phyloP scores from a whole-genome alignment of 805 yeast genomes.

The Starmerella floricola region DNA sequence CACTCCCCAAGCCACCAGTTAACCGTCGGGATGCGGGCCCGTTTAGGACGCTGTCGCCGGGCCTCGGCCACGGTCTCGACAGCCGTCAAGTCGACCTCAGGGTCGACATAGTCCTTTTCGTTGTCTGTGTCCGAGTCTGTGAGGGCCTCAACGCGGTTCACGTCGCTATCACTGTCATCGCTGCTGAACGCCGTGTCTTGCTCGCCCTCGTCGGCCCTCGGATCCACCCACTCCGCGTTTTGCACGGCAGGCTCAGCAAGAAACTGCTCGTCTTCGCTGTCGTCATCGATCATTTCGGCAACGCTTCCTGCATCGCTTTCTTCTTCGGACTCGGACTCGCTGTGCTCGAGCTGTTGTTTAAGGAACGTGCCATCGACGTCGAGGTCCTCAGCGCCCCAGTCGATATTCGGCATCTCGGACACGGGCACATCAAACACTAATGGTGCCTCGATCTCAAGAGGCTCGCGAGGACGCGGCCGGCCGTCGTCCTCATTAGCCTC shows the following conservation, averaged over 20 bases:
- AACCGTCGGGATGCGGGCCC: slow-evolving; percentile 19
- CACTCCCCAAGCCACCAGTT: slow-evolving; percentile 20
- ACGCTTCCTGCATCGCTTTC: slow-evolving; percentile 19
- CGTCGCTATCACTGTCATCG: slow-evolving; percentile 10
- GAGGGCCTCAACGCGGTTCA: slow-evolving; percentile 4
- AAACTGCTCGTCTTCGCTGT: neutral
- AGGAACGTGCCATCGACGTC: slow-evolving; percentile 7
- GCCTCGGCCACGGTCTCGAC: slow-evolving; percentile 1
- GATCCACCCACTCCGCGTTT: too few species aligned
- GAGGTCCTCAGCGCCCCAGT: slow-evolving; percentile 7
- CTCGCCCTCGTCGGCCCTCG: neutral
- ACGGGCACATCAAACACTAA: slow-evolving; percentile 11
- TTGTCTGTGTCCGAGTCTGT: slow-evolving; percentile 4
- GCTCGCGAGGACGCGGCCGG: slow-evolving; percentile 14
- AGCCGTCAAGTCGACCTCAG: slow-evolving; percentile 4
- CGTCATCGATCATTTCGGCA: slow-evolving; percentile 17
- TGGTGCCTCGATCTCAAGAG: slow-evolving; percentile 11
- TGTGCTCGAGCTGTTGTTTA: slow-evolving; percentile 14
- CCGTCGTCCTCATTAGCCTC: neutral
- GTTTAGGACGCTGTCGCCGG: slow-evolving; percentile 9
- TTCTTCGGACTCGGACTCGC: slow-evolving; percentile 14
- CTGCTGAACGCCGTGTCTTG: neutral
- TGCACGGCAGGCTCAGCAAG: too few species aligned
- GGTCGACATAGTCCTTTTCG: slow-evolving; percentile 7
- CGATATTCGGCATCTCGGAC: slow-evolving; percentile 12